Evolutionary conservation across 2,329 filamentous ascomycete genomes (phyloP).

Genomic region (Apiospora marii): DNA sequence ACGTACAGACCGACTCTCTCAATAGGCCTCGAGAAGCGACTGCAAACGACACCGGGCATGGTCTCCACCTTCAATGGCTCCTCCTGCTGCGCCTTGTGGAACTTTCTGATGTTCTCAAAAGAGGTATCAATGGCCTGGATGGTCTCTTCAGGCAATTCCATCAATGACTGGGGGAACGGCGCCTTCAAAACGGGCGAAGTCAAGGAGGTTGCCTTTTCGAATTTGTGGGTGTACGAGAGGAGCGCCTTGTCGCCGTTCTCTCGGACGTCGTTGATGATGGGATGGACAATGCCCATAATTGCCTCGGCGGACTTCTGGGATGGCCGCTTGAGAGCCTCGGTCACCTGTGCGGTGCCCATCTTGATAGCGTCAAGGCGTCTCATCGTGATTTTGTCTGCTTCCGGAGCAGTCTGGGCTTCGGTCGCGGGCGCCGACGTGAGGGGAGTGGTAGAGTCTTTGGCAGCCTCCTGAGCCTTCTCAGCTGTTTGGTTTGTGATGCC

Average conservation of each 20-base stretch:
- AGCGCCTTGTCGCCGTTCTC: slow-evolving; percentile 86
- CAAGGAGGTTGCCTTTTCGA: slow-evolving; percentile 92
- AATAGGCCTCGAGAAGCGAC: slow-evolving; percentile 89
- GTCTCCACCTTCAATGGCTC: slow-evolving; percentile 89
- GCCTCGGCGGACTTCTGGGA: slow-evolving; percentile 95
- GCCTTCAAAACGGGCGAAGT: slow-evolving; percentile 89
- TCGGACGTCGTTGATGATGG: slow-evolving; percentile 89
- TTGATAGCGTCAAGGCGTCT: slow-evolving; percentile 75
- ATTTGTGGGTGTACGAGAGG: slow-evolving; percentile 94
- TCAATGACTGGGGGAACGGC: slow-evolving; percentile 84
- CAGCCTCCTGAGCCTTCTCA: slow-evolving; percentile 44
- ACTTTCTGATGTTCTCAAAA: slow-evolving; percentile 92
- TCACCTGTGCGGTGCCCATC: slow-evolving; percentile 70
- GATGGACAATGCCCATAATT: slow-evolving; percentile 88
- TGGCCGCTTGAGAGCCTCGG: slow-evolving; percentile 81
- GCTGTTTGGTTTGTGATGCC: slow-evolving; percentile 60
- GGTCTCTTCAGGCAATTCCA: slow-evolving; percentile 85
- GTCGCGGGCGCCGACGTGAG: slow-evolving; percentile 46
- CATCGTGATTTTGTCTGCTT: slow-evolving; percentile 76
- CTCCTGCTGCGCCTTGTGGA: slow-evolving; percentile 89
- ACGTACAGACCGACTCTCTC: slow-evolving; percentile 97
- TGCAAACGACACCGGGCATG: slow-evolving; percentile 96
- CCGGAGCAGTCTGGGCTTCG: slow-evolving; percentile 49
- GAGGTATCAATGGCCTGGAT: slow-evolving; percentile 92
- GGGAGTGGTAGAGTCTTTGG: slow-evolving; percentile 44